Evolutionary conservation across 1,139 yeast species (phyloP), one percentile per base, ranked within the genome.

Genomic region (Yamadazyma membranifaciens): DNA sequence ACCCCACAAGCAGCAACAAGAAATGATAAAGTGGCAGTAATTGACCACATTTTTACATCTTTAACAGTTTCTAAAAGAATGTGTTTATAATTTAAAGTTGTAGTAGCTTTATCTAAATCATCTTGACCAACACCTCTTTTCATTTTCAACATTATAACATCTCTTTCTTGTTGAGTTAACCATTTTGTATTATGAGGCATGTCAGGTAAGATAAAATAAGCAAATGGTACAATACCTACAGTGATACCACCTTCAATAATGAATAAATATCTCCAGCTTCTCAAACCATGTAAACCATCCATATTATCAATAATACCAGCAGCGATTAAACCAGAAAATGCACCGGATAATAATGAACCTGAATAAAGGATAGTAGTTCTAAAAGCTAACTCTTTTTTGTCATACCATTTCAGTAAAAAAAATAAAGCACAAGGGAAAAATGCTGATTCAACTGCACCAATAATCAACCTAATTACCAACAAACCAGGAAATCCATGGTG

Each of bases 211-310:
- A 75, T 60, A 51, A 83, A 81, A 62, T 67, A 85, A 38, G 87
- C 71, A 33, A 83, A 48, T 28, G 83, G 60, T 2, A 75, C 77
- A 39, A 75, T 61, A 28, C 78, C 78, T 16, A 78, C 78, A 16
- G 95, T 86, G 52, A 83, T 70, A 7, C 81, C 68, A 45, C 94
- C 92, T 59, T 84, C 91, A 47, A 85, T 77, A 48, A 83, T 75
- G 59, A 80, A 85, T 43, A 85, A 72, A 83, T 87, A 83, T 60
- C 82, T 74, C 92, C 92, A 84, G 3, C 84, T 69, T 28, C 65
- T 56, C 33, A 75, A 52, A n/a, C 72, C 72, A 32, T 54, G 56
- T 6, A 48, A 55, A 12, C 66, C 66, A 37, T 69, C 72, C 64
- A 71, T 60, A 33, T 62, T 66, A 40, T 69, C 56, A 35, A 69